Percentiles rank a stretch among this genome's conserved stretches.
Evolutionary conservation across 768 basidiomycete species (phyloP).

Genomic region (Collybiopsis confluens): DNA sequence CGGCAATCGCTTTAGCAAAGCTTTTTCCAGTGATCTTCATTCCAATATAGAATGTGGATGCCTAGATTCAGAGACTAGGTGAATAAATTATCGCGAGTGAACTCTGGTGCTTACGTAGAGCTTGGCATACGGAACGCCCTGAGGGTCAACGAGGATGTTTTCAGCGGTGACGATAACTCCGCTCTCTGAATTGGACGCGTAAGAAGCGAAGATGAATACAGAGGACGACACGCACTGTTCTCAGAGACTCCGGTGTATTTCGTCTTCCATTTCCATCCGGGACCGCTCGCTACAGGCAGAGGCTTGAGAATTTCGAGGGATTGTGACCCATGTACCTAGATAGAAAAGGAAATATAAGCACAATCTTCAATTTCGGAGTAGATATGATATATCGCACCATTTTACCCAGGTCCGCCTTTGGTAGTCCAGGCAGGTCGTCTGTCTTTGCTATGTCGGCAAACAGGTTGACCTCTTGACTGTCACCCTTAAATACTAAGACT

Average conservation of each 20-base stretch:
- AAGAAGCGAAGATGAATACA: not conserved
- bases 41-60: slow-evolving; percentile 64
- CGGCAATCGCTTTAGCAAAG: slow-evolving; percentile 58
- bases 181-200: slow-evolving; percentile 30
- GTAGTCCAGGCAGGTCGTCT: slow-evolving; percentile 58
- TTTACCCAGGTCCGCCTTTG: slow-evolving; percentile 63
- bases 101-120: slow-evolving; percentile 45
- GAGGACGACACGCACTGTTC: slow-evolving; percentile 58
- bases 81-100: not conserved
- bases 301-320: slow-evolving; percentile 76
- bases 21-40: slow-evolving; percentile 59
- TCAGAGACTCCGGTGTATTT: slow-evolving; percentile 72
- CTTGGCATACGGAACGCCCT: slow-evolving; percentile 55
- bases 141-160: slow-evolving; percentile 55
- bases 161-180: slow-evolving; percentile 73
- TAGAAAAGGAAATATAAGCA: not conserved
- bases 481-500: slow-evolving; percentile 69
- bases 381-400: slow-evolving; percentile 40
- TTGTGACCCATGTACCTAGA: slow-evolving; percentile 74
- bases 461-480: slow-evolving; percentile 63
- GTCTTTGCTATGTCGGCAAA: slow-evolving; percentile 53
- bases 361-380: not conserved
- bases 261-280: slow-evolving; percentile 72
- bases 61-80: slow-evolving; percentile 34
- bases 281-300: slow-evolving; percentile 68